Percentiles rank a stretch among this genome's conserved stretches.
These are phyloP conservation scores for Malassezia arunalokei DNA, from an alignment of 1,284 basidiomycete genomes.

Conservation along the genomic window DNA sequence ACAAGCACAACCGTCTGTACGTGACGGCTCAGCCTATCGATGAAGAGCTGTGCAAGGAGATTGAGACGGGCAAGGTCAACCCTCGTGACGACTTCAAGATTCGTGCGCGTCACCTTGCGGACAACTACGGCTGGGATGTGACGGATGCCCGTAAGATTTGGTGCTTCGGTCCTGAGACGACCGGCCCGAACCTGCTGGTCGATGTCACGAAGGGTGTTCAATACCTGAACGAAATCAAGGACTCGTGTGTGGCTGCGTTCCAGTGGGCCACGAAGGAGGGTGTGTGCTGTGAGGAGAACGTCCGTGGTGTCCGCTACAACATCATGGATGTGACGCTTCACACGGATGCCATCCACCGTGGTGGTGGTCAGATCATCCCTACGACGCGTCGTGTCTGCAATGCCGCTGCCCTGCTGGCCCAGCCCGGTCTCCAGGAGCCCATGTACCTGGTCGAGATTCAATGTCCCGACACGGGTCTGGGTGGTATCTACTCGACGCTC, in stretches of 20 bases:
- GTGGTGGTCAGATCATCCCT: constrained; percentile 96
- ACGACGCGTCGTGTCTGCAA: constrained; percentile 91
- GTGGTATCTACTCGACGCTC: constrained; percentile 85
- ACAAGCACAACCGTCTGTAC: constrained; percentile 99
- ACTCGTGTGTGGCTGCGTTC: constrained; percentile 97
- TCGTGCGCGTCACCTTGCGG: constrained; percentile 87
- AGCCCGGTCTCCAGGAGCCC: constrained; percentile 87
- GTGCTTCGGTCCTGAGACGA: constrained; percentile 98
- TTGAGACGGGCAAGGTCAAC: constrained; percentile 74
- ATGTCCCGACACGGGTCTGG: constrained; percentile 92
- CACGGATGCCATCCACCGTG: constrained; percentile 98
- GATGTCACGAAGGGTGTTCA: constrained; percentile 95
- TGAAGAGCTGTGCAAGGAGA: constrained; percentile 84
- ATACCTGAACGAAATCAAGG: constrained; percentile 79
- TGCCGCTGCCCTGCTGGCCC: constrained; percentile 83
- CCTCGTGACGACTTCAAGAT: constrained; percentile 95
- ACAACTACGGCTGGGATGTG: constrained; percentile 96
- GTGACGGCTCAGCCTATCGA: constrained; percentile 83
- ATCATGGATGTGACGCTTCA: constrained; percentile 92
- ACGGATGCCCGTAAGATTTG: constrained; percentile 99
- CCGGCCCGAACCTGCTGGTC: constrained; percentile 89
- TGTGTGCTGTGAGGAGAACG: constrained; percentile 89
- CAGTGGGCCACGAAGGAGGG: constrained; percentile 86
- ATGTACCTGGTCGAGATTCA: constrained; percentile 97
- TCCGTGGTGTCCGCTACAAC: constrained; percentile 96